Evolutionary conservation across 2,329 filamentous ascomycete species (phyloP).

Genomic region (Coniochaeta prunicola): DNA sequence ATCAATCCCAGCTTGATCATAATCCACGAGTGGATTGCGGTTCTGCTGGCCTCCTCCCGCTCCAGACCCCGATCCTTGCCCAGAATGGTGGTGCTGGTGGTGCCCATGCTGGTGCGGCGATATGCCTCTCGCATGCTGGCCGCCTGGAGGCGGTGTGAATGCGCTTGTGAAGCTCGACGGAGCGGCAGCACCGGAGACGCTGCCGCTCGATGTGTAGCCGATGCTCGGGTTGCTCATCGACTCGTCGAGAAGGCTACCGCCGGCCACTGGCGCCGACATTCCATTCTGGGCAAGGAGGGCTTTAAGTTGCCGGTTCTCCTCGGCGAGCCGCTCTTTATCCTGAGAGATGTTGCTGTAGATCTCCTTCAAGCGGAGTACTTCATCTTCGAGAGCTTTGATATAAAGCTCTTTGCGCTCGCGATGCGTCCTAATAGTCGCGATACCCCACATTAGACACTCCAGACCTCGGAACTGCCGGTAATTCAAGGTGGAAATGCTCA

Average conservation of each 20-base stretch:
- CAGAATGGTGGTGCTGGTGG: constrained; percentile 17
- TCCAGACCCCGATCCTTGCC: constrained; percentile 8
- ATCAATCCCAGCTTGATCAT: constrained; percentile 80
- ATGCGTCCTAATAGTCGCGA: constrained; percentile 62
- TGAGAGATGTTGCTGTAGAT: constrained; percentile 66
- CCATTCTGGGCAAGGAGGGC: constrained; percentile 47
- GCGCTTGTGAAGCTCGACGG: constrained; percentile 27
- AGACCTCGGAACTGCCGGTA: constrained; percentile 2
- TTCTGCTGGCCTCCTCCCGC: constrained; percentile 20
- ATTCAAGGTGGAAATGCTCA: constrained; percentile 31
- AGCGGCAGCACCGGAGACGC: constrained; percentile 48
- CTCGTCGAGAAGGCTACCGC: constrained; percentile 28
- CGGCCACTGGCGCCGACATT: constrained; percentile 25
- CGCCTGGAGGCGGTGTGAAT: constrained; percentile 37
- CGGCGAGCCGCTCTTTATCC: constrained; percentile 66
- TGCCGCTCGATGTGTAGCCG: constrained; percentile 45
- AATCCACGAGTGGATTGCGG: constrained; percentile 47
- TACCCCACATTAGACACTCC: constrained; percentile 10
- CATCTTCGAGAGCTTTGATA: constrained; percentile 87
- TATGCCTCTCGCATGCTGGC: constrained; percentile 10
- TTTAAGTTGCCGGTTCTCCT: constrained; percentile 74
- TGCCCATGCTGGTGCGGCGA: constrained; percentile 19
- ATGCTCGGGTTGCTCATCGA: constrained; percentile 37
- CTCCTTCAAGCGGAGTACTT: constrained; percentile 83
- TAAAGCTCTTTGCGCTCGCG: constrained; percentile 95